These are phyloP conservation scores for Polytrichum commune DNA, from an alignment of 225 moss, liverwort and hornwort species.

Conservation along the genomic window DNA sequence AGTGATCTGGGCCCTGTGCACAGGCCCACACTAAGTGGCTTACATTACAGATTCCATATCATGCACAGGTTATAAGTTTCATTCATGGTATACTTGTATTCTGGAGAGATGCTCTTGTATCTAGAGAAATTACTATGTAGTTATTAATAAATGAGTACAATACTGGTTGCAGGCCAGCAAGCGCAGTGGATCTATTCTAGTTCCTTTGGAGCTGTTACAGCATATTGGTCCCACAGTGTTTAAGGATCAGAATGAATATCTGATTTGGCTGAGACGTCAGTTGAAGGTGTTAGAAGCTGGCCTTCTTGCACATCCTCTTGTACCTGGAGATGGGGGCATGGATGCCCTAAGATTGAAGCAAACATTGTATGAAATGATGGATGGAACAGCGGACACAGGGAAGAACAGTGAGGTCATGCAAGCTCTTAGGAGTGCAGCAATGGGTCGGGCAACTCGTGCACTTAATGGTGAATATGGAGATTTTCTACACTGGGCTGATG, in stretches of 20 bases:
- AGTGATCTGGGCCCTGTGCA: too few species aligned
- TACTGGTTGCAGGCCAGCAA: conserved; percentile 59
- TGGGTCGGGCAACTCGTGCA: conserved; percentile 80
- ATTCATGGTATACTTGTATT: too few species aligned
- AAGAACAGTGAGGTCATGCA: conserved; percentile 71
- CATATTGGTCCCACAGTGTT: conserved; percentile 65
- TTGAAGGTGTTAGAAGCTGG: conserved; percentile 77
- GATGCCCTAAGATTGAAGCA: conserved; percentile 66
- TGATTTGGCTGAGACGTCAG: conserved; percentile 79
- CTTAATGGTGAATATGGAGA: conserved; percentile 70
- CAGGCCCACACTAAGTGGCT: too few species aligned
- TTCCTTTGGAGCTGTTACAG: conserved; percentile 93
- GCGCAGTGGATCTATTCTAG: conserved; percentile 74
- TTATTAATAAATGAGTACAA: too few species aligned
- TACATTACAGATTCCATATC: too few species aligned
- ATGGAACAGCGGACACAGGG: conserved; percentile 54
- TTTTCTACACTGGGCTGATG: conserved; percentile 95
- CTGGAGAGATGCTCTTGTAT: too few species aligned
- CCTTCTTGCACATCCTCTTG: conserved; percentile 71
- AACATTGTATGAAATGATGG: conserved; percentile 58
- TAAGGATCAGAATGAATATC: conserved; percentile 52
- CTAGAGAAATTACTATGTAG: too few species aligned
- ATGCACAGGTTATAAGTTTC: too few species aligned
- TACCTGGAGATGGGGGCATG: conserved; percentile 63
- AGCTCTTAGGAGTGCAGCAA: conserved; percentile 71